A percentile compares a stretch with the other conserved stretches of the same genome.
Conservation (phyloP, 805 yeast genomes). For the Saccharomyces mikatae region DNA sequence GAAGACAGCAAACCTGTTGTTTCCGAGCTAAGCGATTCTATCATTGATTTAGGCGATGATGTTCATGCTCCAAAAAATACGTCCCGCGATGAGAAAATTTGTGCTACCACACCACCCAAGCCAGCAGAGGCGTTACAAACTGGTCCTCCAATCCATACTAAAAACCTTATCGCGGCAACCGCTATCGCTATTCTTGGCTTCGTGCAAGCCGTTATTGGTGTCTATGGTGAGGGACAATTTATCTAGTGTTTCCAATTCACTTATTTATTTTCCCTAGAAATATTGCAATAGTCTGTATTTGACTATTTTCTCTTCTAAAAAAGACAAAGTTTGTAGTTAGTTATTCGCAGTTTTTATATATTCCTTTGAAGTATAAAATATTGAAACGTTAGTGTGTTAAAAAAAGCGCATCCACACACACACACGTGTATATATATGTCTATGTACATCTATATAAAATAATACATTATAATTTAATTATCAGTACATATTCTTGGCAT, state of each 20-base stretch:
- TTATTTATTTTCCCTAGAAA: neutral
- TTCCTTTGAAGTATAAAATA: neutral
- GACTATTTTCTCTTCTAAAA: neutral
- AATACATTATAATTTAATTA: neutral
- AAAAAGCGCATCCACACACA: neutral
- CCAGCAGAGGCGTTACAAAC: constrained; percentile 1
- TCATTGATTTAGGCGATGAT: constrained; percentile 22
- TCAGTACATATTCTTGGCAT: neutral
- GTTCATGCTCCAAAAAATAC: constrained; percentile 4
- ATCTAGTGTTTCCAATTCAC: constrained; percentile 1
- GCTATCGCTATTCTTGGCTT: constrained; percentile 17
- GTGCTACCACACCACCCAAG: neutral
- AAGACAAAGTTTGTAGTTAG: neutral
- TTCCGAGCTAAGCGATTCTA: constrained; percentile 18
- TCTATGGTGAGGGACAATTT: constrained; percentile 30
- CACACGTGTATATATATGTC: neutral
- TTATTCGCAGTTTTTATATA: neutral
- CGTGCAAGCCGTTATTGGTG: constrained; percentile 25
- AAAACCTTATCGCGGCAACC: constrained; percentile 12
- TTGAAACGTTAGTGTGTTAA: neutral
- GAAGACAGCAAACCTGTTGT: neutral
- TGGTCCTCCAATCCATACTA: constrained; percentile 1
- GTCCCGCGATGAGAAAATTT: neutral
- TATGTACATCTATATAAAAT: neutral
- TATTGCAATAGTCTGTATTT: neutral